Evolutionary conservation across 192 early-diverging fungal genomes (phyloP).

Genomic region (Umbelopsis ramanniana): DNA sequence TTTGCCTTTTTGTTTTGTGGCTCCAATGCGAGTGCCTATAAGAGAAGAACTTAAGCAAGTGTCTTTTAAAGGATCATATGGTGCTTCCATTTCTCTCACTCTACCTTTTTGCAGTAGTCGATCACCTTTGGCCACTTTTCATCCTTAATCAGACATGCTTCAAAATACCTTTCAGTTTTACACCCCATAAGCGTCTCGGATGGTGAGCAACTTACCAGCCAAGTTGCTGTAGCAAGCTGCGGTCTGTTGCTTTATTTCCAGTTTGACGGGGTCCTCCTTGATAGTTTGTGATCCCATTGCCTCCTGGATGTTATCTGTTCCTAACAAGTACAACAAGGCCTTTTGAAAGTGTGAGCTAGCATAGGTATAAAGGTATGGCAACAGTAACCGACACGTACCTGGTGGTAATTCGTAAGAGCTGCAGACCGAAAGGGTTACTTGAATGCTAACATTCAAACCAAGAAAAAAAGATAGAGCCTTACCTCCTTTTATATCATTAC

Average conservation of each 20-base stretch:
- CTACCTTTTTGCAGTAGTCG: slow-evolving; percentile 27
- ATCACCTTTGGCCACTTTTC: slow-evolving; percentile 25
- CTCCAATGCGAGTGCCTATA: slow-evolving; percentile 9
- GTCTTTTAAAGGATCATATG: not conserved
- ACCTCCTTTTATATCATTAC: slow-evolving; percentile 20
- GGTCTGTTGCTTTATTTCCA: slow-evolving; percentile 5
- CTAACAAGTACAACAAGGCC: slow-evolving; percentile 21
- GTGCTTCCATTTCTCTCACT: not conserved
- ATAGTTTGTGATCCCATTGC: not conserved
- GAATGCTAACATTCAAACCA: not conserved
- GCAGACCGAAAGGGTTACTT: not conserved
- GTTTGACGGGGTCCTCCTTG: not conserved
- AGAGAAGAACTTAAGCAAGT: not conserved
- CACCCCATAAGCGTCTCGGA: not conserved
- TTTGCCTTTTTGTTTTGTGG: slow-evolving; percentile 26
- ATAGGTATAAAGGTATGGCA: not conserved
- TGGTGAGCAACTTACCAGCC: slow-evolving; percentile 17
- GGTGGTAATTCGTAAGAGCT: slow-evolving; percentile 25
- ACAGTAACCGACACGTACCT: not conserved
- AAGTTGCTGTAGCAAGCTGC: slow-evolving; percentile 28
- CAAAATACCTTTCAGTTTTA: not conserved
- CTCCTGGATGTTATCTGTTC: slow-evolving; percentile 17
- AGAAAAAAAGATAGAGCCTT: not conserved
- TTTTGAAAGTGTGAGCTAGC: not conserved
- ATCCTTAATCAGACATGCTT: slow-evolving; percentile 26